Base-by-base conservation (phyloP, 768 basidiomycete genomes). In the Polyporus arcularius region DNA sequence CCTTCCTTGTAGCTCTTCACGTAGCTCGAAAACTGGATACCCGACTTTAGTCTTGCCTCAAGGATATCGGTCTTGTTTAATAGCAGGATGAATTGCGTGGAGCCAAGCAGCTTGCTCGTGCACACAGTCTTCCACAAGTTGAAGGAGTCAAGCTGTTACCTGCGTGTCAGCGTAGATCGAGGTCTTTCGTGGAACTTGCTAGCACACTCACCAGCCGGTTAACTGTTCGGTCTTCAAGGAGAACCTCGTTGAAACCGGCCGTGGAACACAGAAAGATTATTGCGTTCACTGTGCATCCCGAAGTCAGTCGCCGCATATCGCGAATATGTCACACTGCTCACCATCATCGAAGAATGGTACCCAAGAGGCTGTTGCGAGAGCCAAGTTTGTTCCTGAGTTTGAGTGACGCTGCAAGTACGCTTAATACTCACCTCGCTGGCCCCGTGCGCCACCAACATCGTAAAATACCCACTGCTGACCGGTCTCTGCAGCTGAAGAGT, bases 281-380 rank as follows among this genome's bases (percentile, higher is more conserved):
- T 10, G 83, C 80, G 63, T 85, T 83, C 46, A 87, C 86, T 85
- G 55, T 21, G 30, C 48, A 26, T 48, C 35, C 62, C 60, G 30
- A 60, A 55, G 48, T 63, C 18, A 12, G 30, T 15, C 7, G 48
- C 57, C 53, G 46, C 18, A 7, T 14, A 42, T 39, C 30, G 41
- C 4, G 47, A 51, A 28, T 31, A 16, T n/a, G 4, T n/a, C 26
- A 18, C 4, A 14, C 42, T 11, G 49, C 30, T 64, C 76, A 86
- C 85, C 83, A 67, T 87, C 82, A 57, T 89, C 86, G 59, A 89
- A 88, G 69, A 83, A 89, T 30, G 87, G 85, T 1, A 83, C 83
- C 88, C 87, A 88, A 4, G 81, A 80, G 57, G 82, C 86, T 86
- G 55, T 30, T 30, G 53, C 9, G 30, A 48, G 46, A 30, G 10